These are phyloP conservation scores for Teratosphaeria nubilosa DNA, from an alignment of 2,329 filamentous ascomycete species.

Conservation along the genomic window DNA sequence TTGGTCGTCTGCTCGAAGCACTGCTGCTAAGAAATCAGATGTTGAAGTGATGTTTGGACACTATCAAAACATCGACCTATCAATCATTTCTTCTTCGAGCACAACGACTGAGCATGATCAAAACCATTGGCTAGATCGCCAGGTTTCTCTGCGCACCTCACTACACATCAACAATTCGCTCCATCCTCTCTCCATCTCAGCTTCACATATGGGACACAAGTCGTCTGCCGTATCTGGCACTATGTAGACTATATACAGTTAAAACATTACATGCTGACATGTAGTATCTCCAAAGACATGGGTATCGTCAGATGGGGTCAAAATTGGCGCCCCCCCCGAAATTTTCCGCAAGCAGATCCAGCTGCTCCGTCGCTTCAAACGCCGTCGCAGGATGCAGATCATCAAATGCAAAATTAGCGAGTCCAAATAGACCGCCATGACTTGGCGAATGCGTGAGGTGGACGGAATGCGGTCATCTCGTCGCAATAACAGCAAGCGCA, in stretches of 20 bases:
- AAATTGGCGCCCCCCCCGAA: neutral
- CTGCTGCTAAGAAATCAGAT: too few relatives aligned
- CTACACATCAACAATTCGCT: neutral
- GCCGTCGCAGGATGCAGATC: neutral
- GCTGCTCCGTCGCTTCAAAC: neutral
- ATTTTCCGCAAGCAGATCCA: neutral
- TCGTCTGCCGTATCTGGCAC: neutral
- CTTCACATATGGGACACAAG: neutral
- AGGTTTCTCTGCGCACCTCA: neutral
- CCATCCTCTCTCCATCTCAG: neutral
- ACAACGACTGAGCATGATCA: neutral
- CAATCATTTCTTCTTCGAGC: neutral
- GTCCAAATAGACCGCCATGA: neutral
- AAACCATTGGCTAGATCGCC: neutral
- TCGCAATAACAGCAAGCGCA: conserved; percentile 26
- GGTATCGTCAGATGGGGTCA: neutral
- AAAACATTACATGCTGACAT: neutral
- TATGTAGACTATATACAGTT: neutral
- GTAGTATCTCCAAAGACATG: neutral
- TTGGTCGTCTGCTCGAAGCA: too few relatives aligned
- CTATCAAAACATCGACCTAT: too few relatives aligned
- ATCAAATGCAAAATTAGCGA: neutral
- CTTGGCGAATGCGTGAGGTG: neutral
- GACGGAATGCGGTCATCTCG: conserved; percentile 8
- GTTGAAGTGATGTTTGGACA: too few relatives aligned